Evolutionary conservation across 768 basidiomycete species (phyloP), one percentile per base, ranked within the genome.

Genomic region (Boletus fagicola): DNA sequence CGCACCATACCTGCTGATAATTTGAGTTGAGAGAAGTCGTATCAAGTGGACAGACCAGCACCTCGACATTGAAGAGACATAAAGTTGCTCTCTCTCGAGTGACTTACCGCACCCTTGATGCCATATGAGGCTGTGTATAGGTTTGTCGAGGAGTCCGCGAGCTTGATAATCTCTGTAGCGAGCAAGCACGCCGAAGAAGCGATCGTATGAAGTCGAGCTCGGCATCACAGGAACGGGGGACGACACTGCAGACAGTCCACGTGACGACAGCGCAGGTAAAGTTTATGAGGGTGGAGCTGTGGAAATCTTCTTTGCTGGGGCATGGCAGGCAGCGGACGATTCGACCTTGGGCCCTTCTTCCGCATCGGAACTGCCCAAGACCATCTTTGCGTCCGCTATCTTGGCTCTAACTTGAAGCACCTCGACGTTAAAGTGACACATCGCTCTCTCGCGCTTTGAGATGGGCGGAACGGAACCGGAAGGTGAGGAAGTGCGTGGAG

Each of bases 401-500:
- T 95, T 95, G 22, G 76, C 78, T 50, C 85, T 80, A 26, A n/a
- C n/a, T n/a, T n/a, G n/a, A n/a, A 95, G 78, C 30, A 92, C 80
- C 63, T 94, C 92, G 13, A 79, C 77, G 62, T 93, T 95, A 79
- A 96, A 96, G 40, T 94, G 76, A 73, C 93, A 94, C 84, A 95
- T 81, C 0, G 92, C 92, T 15, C 93, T 83, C 62, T 96, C 94
- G 58, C 89, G 84, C 73, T 94, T 95, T 2, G 30, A 9, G 30
- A 9, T 30, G 30, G 30, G 30, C 9, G 30, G 1, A 30, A 30
- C 30, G 9, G 30, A 30, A 30, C 30, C 8, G 1, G 30, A 30
- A 30, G 30, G 30, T 9, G 9, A 30, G 9, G 30, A 28, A 30
- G 3, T 9, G 30, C 30, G 30, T 30, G 30, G 30, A 30, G 30